Percentiles rank a stretch among this genome's conserved stretches.
These are phyloP conservation scores for Petunia axillaris DNA, from an alignment of 257 asterid genomes.

Conservation along the genomic window DNA sequence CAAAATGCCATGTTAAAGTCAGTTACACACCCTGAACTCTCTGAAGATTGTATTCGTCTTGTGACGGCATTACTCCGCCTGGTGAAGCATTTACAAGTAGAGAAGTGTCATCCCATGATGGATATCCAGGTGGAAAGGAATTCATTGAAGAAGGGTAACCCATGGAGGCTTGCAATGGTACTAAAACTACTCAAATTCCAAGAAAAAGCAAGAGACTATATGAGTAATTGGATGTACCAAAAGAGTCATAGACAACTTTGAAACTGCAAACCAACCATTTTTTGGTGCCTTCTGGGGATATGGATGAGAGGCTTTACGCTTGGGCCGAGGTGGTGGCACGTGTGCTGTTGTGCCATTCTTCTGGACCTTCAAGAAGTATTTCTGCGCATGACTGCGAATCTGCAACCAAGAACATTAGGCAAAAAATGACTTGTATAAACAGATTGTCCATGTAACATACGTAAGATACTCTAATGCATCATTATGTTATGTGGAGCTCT, in stretches of 20 bases:
- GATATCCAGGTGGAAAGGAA: conserved; percentile 62
- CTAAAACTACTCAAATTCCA: conserved; percentile 49
- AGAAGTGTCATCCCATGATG: conserved; percentile 76
- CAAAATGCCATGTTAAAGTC: background rate
- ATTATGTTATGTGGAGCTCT: background rate
- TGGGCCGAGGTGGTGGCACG: conserved; percentile 99
- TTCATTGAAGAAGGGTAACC: conserved; percentile 66
- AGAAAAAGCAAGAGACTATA: conserved; percentile 32
- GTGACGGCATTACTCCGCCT: conserved; percentile 56
- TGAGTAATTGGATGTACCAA: conserved; percentile 21
- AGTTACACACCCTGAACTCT: conserved; percentile 61
- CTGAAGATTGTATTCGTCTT: conserved; percentile 59
- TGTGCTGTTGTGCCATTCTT: conserved; percentile 93
- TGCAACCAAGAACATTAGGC: conserved; percentile 32
- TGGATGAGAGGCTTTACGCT: conserved; percentile 97
- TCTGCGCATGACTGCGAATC: conserved; percentile 99
- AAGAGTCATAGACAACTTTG: conserved; percentile 13
- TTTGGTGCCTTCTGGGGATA: conserved; percentile 94
- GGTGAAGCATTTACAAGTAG: conserved; percentile 49
- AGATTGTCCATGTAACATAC: conserved; percentile 15
- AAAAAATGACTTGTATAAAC: background rate
- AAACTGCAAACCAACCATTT: conserved; percentile 57
- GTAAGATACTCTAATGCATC: background rate
- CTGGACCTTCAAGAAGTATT: conserved; percentile 91
- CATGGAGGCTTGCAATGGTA: conserved; percentile 67